Conservation (phyloP, 2,329 filamentous ascomycete genomes). For the Phyllosticta citriasiana region DNA sequence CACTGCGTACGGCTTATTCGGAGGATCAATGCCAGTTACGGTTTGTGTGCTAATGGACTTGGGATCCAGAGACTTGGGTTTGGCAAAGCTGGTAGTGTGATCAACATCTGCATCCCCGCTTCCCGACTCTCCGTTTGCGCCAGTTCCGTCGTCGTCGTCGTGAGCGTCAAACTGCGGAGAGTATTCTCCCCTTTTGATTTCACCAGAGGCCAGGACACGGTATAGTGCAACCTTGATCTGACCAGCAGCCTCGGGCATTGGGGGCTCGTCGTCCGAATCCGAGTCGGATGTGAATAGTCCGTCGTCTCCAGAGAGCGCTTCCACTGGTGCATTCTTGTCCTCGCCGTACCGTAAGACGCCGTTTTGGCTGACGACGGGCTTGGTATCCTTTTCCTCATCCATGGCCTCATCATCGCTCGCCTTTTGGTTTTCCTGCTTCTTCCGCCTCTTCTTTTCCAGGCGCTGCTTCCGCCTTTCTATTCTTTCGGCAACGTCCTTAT, state of each 20-base stretch:
- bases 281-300: conserved; percentile 55
- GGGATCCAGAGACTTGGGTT: conserved; percentile 89
- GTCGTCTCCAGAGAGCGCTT: conserved; percentile 62
- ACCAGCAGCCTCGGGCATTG: conserved; percentile 79
- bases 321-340: conserved; percentile 64
- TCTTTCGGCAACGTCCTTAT: conserved; percentile 67
- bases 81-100: conserved; percentile 95
- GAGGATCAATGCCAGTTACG: conserved; percentile 94
- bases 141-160: conserved; percentile 69
- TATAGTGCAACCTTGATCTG: conserved; percentile 99
- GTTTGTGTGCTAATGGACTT: conserved; percentile 98
- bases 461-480: conserved; percentile 53
- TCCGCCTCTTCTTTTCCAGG: conserved; percentile 61
- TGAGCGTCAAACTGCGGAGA: conserved; percentile 96
- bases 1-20: conserved; percentile 88
- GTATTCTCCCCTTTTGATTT: conserved; percentile 97
- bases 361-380: conserved; percentile 30
- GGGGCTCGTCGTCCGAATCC: conserved; percentile 69
- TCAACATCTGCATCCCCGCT: conserved; percentile 75
- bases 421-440: conserved; percentile 50
- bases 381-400: conserved; percentile 28
- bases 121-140: conserved; percentile 42
- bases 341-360: conserved; percentile 70
- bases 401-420: conserved; percentile 38
- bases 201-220: conserved; percentile 85